Evolutionary conservation across 805 yeast genomes (phyloP).

Genomic region (Saturnispora dispora): DNA sequence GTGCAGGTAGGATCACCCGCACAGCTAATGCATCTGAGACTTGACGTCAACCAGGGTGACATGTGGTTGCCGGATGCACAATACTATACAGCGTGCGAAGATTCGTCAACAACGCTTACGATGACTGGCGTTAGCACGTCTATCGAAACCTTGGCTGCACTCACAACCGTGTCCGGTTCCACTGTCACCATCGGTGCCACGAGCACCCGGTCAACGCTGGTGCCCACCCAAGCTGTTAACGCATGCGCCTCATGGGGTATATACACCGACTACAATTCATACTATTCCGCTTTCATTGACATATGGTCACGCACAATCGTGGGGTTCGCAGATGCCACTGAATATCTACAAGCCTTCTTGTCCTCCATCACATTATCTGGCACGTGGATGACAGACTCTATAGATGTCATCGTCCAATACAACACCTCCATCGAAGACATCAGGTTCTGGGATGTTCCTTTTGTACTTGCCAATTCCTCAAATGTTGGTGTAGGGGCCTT

Average conservation of each 20-base stretch:
- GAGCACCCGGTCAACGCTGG: background rate
- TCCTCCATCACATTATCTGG: slow-evolving; percentile 22
- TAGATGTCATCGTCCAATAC: slow-evolving; percentile 11
- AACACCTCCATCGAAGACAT: slow-evolving; percentile 6
- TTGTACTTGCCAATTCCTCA: slow-evolving; percentile 32
- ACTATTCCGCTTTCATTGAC: slow-evolving; percentile 4
- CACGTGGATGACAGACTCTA: slow-evolving; percentile 18
- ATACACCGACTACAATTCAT: slow-evolving; percentile 19
- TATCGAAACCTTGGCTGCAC: background rate
- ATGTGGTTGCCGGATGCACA: slow-evolving; percentile 24
- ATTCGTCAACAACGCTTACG: background rate
- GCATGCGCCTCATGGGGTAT: slow-evolving; percentile 22
- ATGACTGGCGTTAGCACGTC: background rate
- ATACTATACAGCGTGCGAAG: slow-evolving; percentile 18
- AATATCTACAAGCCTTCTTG: slow-evolving; percentile 10
- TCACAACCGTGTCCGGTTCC: background rate
- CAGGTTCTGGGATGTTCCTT: slow-evolving; percentile 23
- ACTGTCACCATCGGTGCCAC: background rate
- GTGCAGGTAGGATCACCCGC: slow-evolving; percentile 20
- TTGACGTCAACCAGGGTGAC: slow-evolving; percentile 23
- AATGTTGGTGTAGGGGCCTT: slow-evolving; percentile 34
- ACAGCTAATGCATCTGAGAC: slow-evolving; percentile 19
- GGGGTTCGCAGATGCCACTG: slow-evolving; percentile 13
- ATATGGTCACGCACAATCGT: slow-evolving; percentile 11
- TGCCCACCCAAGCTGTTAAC: background rate